These are phyloP conservation scores for Chalciporus sp. DNA, from an alignment of 1,284 basidiomycete genomes.

Conservation along the genomic window DNA sequence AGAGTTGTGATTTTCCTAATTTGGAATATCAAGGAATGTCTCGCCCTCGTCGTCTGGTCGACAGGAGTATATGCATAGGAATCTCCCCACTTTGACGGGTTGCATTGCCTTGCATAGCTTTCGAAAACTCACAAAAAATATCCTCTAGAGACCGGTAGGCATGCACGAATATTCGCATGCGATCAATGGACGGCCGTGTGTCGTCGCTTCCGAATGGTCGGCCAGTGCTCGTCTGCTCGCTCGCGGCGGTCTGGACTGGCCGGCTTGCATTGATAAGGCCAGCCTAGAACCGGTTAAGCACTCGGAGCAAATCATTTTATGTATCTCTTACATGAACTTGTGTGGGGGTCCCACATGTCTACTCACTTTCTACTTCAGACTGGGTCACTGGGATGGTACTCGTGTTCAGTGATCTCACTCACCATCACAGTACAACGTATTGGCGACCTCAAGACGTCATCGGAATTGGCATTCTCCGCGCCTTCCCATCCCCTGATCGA, in stretches of 20 bases:
- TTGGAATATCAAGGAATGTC: conserved; percentile 5
- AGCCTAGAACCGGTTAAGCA: conserved; percentile 5
- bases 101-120: conserved; percentile 17
- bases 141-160: too few relatives aligned
- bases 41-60: conserved; percentile 21
- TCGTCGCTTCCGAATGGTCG: background rate
- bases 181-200: background rate
- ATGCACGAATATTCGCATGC: background rate
- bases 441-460: conserved; percentile 2
- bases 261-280: background rate
- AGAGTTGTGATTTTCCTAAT: conserved; percentile 6
- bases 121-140: too few relatives aligned
- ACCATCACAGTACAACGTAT: too few relatives aligned
- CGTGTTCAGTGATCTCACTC: too few relatives aligned
- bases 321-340: conserved; percentile 10
- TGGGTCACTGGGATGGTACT: too few relatives aligned
- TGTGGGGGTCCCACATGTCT: background rate
- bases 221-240: background rate
- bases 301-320: conserved; percentile 4
- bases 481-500: background rate
- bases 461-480: background rate
- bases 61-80: background rate
- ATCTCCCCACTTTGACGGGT: background rate
- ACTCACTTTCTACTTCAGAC: too few relatives aligned
- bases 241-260: background rate